Percentiles rank a stretch among this genome's conserved stretches.
Conservation (phyloP, 148 eudicot species). For the Vaccinium vitisidaea region DNA sequence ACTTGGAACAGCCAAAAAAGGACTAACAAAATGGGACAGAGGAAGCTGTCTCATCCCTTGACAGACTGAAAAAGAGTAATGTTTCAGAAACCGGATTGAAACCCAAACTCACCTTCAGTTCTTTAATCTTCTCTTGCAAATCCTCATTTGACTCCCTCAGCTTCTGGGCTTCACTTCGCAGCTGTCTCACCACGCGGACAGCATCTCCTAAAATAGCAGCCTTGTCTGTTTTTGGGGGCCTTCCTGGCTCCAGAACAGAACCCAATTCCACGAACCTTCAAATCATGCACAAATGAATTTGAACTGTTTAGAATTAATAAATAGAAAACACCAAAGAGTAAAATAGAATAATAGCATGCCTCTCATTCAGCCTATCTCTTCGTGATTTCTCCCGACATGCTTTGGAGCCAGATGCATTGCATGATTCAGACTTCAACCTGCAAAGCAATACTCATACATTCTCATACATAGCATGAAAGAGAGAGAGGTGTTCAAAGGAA, state of each 20-base stretch:
- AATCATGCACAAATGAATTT: not conserved
- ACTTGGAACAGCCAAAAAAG: not conserved
- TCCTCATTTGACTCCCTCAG: slow-evolving; percentile 40
- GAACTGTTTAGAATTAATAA: not conserved
- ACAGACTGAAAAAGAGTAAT: not conserved
- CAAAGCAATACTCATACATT: not conserved
- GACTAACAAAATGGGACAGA: not conserved
- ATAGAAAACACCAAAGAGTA: not conserved
- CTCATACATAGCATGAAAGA: too few species aligned
- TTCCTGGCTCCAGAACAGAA: slow-evolving; percentile 55
- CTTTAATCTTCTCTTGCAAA: slow-evolving; percentile 48
- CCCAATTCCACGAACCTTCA: slow-evolving; percentile 56
- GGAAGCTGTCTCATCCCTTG: not conserved
- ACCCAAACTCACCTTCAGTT: slow-evolving; percentile 45
- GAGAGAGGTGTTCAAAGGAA: not conserved
- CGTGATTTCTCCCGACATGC: slow-evolving; percentile 54
- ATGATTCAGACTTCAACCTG: slow-evolving; percentile 38
- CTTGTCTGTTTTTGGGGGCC: slow-evolving; percentile 60
- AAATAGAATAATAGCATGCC: slow-evolving; percentile 21
- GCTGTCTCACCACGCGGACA: slow-evolving; percentile 47
- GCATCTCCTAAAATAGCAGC: slow-evolving; percentile 56
- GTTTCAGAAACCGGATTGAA: not conserved
- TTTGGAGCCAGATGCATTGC: slow-evolving; percentile 31
- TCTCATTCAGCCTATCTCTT: slow-evolving; percentile 43
- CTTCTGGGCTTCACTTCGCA: slow-evolving; percentile 47